phyloP scores from a whole-genome alignment of 1,284 basidiomycete genomes.

The Mycena sp. region DNA sequence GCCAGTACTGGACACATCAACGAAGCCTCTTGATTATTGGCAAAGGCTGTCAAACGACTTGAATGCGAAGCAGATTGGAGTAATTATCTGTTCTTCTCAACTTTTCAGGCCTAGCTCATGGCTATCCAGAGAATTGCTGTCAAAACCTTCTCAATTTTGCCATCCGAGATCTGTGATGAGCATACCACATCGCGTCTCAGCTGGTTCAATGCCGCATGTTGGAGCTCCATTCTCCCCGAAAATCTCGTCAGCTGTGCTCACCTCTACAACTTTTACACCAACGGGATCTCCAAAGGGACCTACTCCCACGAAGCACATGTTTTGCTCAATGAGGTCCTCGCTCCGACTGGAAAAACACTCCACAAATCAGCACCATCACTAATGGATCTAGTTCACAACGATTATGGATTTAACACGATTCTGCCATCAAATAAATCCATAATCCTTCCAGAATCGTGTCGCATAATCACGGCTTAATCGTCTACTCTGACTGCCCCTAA shows the following conservation, averaged over 20 bases:
- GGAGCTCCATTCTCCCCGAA: slow-evolving; percentile 14
- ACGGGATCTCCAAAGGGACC: slow-evolving; percentile 1
- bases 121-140: slow-evolving; percentile 32
- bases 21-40: slow-evolving; percentile 35
- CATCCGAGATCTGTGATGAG: slow-evolving; percentile 41
- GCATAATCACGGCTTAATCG: too few relatives aligned
- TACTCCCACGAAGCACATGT: slow-evolving; percentile 9
- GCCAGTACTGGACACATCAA: slow-evolving; percentile 10
- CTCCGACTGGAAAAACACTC: neutral
- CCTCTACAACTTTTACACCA: neutral
- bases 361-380: neutral
- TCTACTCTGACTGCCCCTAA: too few relatives aligned
- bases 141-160: slow-evolving; percentile 38
- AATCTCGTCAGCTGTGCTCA: slow-evolving; percentile 5
- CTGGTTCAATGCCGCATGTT: slow-evolving; percentile 6
- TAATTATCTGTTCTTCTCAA: slow-evolving; percentile 13
- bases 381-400: slow-evolving; percentile 20
- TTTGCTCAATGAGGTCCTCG: neutral
- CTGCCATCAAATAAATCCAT: too few relatives aligned
- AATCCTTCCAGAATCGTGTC: too few relatives aligned
- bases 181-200: slow-evolving; percentile 33
- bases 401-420: too few relatives aligned
- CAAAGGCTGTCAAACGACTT: slow-evolving; percentile 26
- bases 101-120: neutral
- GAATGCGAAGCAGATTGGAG: slow-evolving; percentile 29